Evolutionary conservation across 2,329 filamentous ascomycete species (phyloP).

Genomic region (Botryotinia convoluta): DNA sequence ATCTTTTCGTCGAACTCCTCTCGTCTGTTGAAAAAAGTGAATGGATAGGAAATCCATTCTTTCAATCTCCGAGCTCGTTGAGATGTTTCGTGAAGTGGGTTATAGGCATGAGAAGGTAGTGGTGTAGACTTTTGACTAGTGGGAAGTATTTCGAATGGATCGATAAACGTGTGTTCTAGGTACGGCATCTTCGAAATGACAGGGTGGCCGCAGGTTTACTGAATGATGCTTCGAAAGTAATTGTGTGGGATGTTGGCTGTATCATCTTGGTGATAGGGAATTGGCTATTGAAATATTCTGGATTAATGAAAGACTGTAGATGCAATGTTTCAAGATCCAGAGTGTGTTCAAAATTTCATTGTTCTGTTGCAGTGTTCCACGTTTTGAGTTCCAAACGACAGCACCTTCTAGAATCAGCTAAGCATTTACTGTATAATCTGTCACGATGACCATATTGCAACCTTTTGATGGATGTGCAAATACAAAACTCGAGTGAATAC

Average conservation of each 20-base stretch:
- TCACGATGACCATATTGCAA: background rate
- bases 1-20: background rate
- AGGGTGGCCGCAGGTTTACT: background rate
- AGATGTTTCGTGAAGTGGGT: background rate
- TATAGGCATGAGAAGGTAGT: background rate
- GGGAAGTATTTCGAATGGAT: background rate
- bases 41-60: background rate
- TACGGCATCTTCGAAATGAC: background rate
- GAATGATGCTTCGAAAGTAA: background rate
- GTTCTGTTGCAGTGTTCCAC: background rate
- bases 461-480: background rate
- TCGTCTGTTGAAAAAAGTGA: background rate
- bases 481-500: background rate
- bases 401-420: background rate
- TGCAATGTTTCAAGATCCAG: background rate
- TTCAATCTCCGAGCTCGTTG: background rate
- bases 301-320: background rate
- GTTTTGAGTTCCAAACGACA: background rate
- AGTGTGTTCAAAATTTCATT: background rate
- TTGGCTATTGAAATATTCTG: background rate
- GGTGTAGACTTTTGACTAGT: background rate
- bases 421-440: background rate
- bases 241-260: background rate
- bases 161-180: background rate
- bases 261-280: background rate